These are phyloP conservation scores for Psophocarpus tetragonolobus DNA, from an alignment of 306 rosid genomes.

Conservation along the genomic window DNA sequence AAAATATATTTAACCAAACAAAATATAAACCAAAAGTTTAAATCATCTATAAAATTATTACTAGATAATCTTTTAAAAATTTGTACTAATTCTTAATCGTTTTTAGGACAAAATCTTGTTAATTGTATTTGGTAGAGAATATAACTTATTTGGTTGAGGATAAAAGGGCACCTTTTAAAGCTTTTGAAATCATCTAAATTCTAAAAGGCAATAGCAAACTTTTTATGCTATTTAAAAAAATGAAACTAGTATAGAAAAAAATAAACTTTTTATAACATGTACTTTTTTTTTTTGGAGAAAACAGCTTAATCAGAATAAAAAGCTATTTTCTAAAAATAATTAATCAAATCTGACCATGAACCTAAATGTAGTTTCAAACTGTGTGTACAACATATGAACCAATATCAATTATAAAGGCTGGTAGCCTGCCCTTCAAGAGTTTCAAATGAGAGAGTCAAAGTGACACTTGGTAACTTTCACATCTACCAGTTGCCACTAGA, in stretches of 20 bases:
- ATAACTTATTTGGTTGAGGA: not conserved
- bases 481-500: slow-evolving; percentile 11
- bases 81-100: not conserved
- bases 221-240: not conserved
- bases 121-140: not conserved
- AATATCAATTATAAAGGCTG: slow-evolving; percentile 15
- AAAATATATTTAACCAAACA: too few relatives aligned
- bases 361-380: slow-evolving; percentile 11
- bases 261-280: not conserved
- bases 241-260: not conserved
- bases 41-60: not conserved
- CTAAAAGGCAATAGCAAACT: not conserved
- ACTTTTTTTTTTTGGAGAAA: not conserved
- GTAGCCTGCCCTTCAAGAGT: slow-evolving; percentile 22
- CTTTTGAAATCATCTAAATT: not conserved
- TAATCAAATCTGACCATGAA: slow-evolving; percentile 4
- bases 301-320: not conserved
- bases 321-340: slow-evolving; percentile 25
- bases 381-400: slow-evolving; percentile 25
- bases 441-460: slow-evolving; percentile 16
- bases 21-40: too few relatives aligned
- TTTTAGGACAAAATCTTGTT: not conserved
- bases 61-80: not conserved
- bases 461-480: slow-evolving; percentile 12
- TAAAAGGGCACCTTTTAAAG: not conserved